Evolutionary conservation across 2,329 filamentous ascomycete species (phyloP).

Genomic region (Alternaria angustiovoidea): DNA sequence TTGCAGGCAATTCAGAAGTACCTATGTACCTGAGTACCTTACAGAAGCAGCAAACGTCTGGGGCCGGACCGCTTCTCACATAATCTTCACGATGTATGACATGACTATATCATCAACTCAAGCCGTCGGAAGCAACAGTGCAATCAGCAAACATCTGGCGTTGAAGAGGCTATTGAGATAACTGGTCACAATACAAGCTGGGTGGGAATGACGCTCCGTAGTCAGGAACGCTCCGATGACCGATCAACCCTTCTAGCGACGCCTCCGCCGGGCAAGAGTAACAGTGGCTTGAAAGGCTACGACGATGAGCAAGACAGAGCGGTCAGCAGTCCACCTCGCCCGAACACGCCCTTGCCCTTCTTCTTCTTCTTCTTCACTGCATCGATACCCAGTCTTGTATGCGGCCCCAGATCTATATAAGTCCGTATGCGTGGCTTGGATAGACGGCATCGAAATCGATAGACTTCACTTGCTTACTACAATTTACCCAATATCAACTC

Average conservation of each 20-base stretch:
- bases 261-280: constrained; percentile 30
- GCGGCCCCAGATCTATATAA: constrained; percentile 27
- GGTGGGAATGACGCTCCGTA: neutral
- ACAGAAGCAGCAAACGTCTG: neutral
- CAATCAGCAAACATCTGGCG: neutral
- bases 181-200: neutral
- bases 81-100: neutral
- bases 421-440: constrained; percentile 3
- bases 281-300: constrained; percentile 39
- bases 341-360: constrained; percentile 6
- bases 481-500: constrained; percentile 3
- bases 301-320: constrained; percentile 19
- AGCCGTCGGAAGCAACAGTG: neutral
- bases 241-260: constrained; percentile 18
- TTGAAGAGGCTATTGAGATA: neutral
- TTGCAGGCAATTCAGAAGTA: constrained; percentile 18
- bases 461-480: constrained; percentile 10
- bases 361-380: neutral
- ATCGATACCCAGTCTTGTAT: neutral
- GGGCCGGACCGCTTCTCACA: constrained; percentile 1
- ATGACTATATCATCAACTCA: neutral
- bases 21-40: constrained; percentile 28
- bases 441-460: neutral
- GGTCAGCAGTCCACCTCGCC: constrained; percentile 30
- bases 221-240: constrained; percentile 11